These are phyloP conservation scores for Colletotrichum theobromicola DNA, from an alignment of 2,329 filamentous ascomycete species.

Conservation along the genomic window DNA sequence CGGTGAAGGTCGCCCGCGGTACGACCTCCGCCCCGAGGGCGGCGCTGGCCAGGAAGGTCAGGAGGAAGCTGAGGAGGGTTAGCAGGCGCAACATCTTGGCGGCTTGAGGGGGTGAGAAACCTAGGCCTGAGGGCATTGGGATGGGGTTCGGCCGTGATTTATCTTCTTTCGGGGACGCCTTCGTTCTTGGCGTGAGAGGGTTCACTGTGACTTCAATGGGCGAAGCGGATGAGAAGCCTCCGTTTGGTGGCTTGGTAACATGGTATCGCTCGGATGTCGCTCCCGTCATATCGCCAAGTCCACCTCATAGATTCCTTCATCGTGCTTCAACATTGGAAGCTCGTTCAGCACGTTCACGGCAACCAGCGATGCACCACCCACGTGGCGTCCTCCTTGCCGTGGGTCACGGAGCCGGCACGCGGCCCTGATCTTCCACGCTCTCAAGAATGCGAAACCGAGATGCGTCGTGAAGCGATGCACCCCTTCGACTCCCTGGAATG, in stretches of 20 bases:
- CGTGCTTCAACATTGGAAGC: background rate
- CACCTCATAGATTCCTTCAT: background rate
- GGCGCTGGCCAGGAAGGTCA: background rate
- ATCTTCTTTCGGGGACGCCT: background rate
- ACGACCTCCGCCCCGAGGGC: slow-evolving; percentile 15
- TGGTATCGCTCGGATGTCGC: background rate
- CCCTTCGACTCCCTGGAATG: background rate
- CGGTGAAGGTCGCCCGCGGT: slow-evolving; percentile 20
- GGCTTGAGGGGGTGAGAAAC: background rate
- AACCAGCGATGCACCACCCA: background rate
- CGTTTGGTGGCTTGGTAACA: background rate
- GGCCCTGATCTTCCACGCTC: background rate
- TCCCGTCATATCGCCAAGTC: background rate
- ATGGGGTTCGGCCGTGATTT: background rate
- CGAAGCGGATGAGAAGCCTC: slow-evolving; percentile 1
- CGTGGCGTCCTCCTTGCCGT: background rate
- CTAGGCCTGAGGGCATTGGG: background rate
- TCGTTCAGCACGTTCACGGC: background rate
- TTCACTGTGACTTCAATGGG: background rate
- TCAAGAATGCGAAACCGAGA: background rate
- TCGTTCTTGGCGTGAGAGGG: background rate
- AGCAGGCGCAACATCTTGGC: background rate
- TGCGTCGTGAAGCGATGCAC: background rate
- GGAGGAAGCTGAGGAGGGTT: background rate
- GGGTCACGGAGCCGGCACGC: background rate